Base-by-base conservation (phyloP, 1,284 basidiomycete species). In the Meira miltonrushii region DNA sequence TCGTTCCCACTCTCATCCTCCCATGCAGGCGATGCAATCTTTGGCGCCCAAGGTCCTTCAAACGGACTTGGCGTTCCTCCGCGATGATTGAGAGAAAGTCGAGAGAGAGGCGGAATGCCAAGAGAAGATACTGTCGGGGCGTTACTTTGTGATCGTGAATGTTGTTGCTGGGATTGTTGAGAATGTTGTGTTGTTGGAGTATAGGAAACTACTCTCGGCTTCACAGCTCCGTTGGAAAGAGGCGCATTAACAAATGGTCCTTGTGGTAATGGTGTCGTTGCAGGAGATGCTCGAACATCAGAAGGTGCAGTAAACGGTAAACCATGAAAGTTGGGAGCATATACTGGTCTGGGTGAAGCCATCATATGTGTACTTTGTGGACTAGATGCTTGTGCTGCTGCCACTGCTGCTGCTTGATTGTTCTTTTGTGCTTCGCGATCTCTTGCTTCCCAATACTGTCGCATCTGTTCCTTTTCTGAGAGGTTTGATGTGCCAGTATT, bases 381-480 rank as follows among this genome's bases (percentile, higher is more conserved):
- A 55, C 19, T 41, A 43, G 28, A 48, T 21, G 23, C 28, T 11
- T 41, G 47, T 23, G 55, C 43, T 33, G 28, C 28, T 33, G 28
- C 28, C 8, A 33, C 28, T 33, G 28, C 28, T 33, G 25, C 46
- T 21, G 21, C 46, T 23, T 21, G 46, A 48, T 10, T 19, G 15
- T 39, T 55, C 54, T 47, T 39, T 17, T 23, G 40, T 17, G 47
- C 44, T 50, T 46, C 41, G 9, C 40, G 40, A 21, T 56, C 55
- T 46, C n/a, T 51, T 19, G 55, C 55, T 19, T 43, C 55, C 23
- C 47, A 56, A 25, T 56, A 56, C n/a, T 51, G 41, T 37, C 47
- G n/a, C 43, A 56, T 46, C 25, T 50, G 40, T 41, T 56, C 55
- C 37, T 56, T 56, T 28, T 56, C 55, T 13, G 25, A 33, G 6